phyloP scores from a whole-genome alignment of 2,329 filamentous ascomycete genomes.

The Botrytis fabae region DNA sequence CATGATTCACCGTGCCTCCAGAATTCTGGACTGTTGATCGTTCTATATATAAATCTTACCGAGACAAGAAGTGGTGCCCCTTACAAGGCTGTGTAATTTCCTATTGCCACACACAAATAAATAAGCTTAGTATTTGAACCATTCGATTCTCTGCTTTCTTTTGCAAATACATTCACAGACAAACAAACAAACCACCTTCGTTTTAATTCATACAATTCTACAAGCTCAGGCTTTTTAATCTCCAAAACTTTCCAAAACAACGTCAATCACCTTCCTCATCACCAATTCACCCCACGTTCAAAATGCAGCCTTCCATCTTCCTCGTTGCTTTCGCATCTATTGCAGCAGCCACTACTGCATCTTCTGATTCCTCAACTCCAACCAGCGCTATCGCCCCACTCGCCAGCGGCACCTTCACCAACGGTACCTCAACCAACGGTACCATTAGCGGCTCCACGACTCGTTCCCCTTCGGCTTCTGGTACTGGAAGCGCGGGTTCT shows the following conservation, averaged over 20 bases:
- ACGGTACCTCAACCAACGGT: slow-evolving; percentile 19
- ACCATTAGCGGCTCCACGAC: slow-evolving; percentile 9
- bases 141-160: slow-evolving; percentile 12
- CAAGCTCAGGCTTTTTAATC: slow-evolving; percentile 1
- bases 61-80: slow-evolving; percentile 22
- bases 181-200: slow-evolving; percentile 20
- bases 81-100: slow-evolving; percentile 24
- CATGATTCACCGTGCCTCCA: slow-evolving; percentile 14
- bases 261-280: not conserved
- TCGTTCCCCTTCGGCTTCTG: not conserved
- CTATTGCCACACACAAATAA: slow-evolving; percentile 24
- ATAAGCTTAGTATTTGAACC: slow-evolving; percentile 23
- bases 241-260: not conserved
- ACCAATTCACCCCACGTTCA: slow-evolving; percentile 13
- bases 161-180: not conserved
- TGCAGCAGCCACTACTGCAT: slow-evolving; percentile 27
- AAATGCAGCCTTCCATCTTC: slow-evolving; percentile 27
- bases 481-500: not conserved
- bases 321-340: slow-evolving; percentile 26
- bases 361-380: slow-evolving; percentile 14
- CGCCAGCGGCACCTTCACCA: slow-evolving; percentile 16
- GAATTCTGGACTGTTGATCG: slow-evolving; percentile 15
- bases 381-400: slow-evolving; percentile 9
- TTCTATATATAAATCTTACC: slow-evolving; percentile 22
- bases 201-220: slow-evolving; percentile 14